Evolutionary conservation across 176 grass and related monocot genomes (phyloP).

Genomic region (Juncus effusus): DNA sequence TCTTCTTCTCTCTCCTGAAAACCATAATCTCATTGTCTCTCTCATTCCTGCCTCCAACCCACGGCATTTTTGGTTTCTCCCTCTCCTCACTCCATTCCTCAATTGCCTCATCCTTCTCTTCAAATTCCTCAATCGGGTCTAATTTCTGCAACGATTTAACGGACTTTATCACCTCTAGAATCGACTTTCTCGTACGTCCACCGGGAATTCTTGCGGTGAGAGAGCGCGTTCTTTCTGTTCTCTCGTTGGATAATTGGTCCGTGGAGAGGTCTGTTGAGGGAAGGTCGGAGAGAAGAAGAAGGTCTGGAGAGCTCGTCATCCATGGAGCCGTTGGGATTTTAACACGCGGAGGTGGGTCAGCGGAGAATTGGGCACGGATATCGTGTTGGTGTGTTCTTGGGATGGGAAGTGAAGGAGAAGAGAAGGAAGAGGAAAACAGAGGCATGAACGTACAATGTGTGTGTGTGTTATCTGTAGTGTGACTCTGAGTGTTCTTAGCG

Average conservation of each 20-base stretch:
- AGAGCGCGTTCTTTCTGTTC: slow-evolving; percentile 8
- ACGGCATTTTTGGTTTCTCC: slow-evolving; percentile 7
- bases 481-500: slow-evolving; percentile 18
- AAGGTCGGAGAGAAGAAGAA: neutral
- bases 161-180: slow-evolving; percentile 14
- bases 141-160: slow-evolving; percentile 15
- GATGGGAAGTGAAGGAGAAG: neutral
- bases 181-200: slow-evolving; percentile 20
- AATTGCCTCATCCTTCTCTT: neutral
- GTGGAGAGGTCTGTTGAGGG: neutral
- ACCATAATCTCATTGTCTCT: neutral
- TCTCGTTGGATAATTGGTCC: neutral
- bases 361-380: neutral
- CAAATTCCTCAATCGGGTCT: neutral
- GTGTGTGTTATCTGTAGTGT: neutral
- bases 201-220: slow-evolving; percentile 11
- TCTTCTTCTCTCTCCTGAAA: slow-evolving; percentile 19
- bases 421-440: neutral
- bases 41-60: slow-evolving; percentile 13
- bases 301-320: slow-evolving; percentile 1
- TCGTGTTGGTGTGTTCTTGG: neutral
- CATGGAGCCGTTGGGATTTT: slow-evolving; percentile 13
- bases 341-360: neutral
- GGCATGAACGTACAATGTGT: too few species aligned
- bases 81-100: neutral